Base-by-base conservation (phyloP, 202 grass and related monocot genomes). In the Carex sylvatica region DNA sequence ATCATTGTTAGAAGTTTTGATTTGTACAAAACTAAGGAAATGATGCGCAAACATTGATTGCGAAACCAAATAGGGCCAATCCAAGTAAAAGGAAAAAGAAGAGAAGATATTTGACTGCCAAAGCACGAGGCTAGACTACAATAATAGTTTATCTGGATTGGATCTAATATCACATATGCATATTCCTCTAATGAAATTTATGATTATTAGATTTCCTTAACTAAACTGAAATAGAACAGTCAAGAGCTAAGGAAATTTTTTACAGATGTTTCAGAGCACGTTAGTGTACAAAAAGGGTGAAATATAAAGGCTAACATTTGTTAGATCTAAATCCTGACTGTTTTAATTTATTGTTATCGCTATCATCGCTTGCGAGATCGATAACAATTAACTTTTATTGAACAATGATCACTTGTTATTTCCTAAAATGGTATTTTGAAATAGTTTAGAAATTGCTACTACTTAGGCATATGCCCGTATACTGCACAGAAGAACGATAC, bases 11-110 rank as follows among this genome's bases (percentile, higher is more conserved):
- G 19, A 24, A 74, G 46, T 26, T 22, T 28, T 8, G 77, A 74
- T 46, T 62, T 74, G 35, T 31, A 72, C 12, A 60, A 24, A 62
- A 33, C 7, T 62, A 59, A 84, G n/a, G 35, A 36, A 83, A 73
- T 11, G 19, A 46, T 11, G 35, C 40, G n/a, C 12, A 84, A 20
- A 24, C 12, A 79, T 22, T 67, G 36, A 65, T 81, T 66, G 16
- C 5, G 62, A 81, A 28, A 51, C 78, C 13, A 81, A 67, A 28
- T 55, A 54, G 23, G 6, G 11, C 66, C 36, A 2, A 66, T 81
- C 36, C 61, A 63, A 63, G 19, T 22, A 46, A 63, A 63, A 62
- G 0, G 13, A 15, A 80, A 63, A 38, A 44, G 0, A 38, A 80
- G 14, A 46, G 16, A 9, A 3, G 4, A 80, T n/a, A 42, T 42